These are phyloP conservation scores for Debaryomyces hansenii DNA, from an alignment of 805 yeast species.

Conservation along the genomic window DNA sequence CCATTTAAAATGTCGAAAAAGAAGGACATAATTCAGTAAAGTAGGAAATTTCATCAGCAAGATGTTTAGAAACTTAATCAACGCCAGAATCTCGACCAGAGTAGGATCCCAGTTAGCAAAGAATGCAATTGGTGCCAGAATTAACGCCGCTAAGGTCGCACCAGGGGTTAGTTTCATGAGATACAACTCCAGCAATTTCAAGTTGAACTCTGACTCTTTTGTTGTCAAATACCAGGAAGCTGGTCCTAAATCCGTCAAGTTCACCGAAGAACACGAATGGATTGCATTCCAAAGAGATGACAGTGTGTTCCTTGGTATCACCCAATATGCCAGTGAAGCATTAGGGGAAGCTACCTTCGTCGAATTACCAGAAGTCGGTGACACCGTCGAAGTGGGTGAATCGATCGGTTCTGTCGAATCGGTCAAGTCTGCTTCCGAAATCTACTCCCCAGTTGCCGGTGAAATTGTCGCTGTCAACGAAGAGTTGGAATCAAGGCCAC, in stretches of 20 bases:
- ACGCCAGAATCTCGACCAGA: not conserved
- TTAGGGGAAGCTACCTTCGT: conserved; percentile 95
- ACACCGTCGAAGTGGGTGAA: conserved; percentile 66
- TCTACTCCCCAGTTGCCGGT: conserved; percentile 85
- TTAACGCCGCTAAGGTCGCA: not conserved
- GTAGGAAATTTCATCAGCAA: not conserved
- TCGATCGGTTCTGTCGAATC: conserved; percentile 91
- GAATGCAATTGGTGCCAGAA: conserved; percentile 1
- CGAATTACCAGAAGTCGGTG: conserved; percentile 80
- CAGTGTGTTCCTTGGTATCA: conserved; percentile 83
- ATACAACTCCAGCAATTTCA: conserved; percentile 33
- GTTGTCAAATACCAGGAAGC: conserved; percentile 38
- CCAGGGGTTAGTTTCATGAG: conserved; percentile 1
- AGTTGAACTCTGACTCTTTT: conserved; percentile 36
- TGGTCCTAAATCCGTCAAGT: conserved; percentile 56
- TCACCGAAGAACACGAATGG: conserved; percentile 95
- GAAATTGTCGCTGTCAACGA: conserved; percentile 72
- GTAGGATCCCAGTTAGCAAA: not conserved
- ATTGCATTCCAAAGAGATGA: conserved; percentile 82
- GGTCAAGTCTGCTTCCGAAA: conserved; percentile 92
- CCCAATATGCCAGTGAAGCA: conserved; percentile 93
- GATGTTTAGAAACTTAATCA: not conserved
- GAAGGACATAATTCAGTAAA: not conserved
- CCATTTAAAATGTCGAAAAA: not conserved
- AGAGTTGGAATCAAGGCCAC: conserved; percentile 66